Percentiles rank a stretch among this genome's conserved stretches.
Conservation (phyloP, 805 yeast species). For the Lipomyces oligophaga region DNA sequence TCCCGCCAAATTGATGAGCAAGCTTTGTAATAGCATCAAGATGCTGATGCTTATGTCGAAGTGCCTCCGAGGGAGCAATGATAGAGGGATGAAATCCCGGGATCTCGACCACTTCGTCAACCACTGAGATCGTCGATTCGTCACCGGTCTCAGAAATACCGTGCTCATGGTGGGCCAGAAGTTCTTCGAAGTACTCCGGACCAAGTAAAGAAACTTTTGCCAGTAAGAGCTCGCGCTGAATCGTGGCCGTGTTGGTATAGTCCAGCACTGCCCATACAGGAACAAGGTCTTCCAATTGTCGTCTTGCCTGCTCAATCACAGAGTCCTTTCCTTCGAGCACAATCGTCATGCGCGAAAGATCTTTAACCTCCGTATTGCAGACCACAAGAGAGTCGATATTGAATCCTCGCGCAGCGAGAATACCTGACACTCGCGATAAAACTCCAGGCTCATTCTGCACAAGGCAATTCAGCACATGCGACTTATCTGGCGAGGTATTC, state of each 20-base stretch:
- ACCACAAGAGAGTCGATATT: constrained; percentile 96
- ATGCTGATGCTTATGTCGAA: constrained; percentile 90
- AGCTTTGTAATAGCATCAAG: constrained; percentile 77
- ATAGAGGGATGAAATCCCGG: constrained; percentile 74
- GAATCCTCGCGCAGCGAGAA: constrained; percentile 96
- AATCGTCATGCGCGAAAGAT: constrained; percentile 94
- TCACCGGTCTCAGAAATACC: constrained; percentile 35
- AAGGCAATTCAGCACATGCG: constrained; percentile 91
- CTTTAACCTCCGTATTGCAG: constrained; percentile 93
- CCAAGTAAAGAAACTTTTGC: constrained; percentile 92
- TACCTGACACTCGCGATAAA: constrained; percentile 84
- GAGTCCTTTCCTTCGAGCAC: constrained; percentile 93
- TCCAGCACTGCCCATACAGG: constrained; percentile 98
- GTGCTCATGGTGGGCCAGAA: constrained; percentile 74
- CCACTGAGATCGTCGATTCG: constrained; percentile 35
- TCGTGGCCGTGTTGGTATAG: constrained; percentile 84
- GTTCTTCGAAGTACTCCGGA: constrained; percentile 96
- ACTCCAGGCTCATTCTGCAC: constrained; percentile 99
- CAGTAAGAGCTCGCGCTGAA: constrained; percentile 83
- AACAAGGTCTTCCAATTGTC: constrained; percentile 95
- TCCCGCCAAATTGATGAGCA: constrained; percentile 87
- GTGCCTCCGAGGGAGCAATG: constrained; percentile 83
- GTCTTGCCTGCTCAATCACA: constrained; percentile 94
- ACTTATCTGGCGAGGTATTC: constrained; percentile 57
- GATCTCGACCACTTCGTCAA: constrained; percentile 9